phyloP scores from a whole-genome alignment of 2,329 filamentous ascomycete genomes.

The Sordariomycetes sp. region DNA sequence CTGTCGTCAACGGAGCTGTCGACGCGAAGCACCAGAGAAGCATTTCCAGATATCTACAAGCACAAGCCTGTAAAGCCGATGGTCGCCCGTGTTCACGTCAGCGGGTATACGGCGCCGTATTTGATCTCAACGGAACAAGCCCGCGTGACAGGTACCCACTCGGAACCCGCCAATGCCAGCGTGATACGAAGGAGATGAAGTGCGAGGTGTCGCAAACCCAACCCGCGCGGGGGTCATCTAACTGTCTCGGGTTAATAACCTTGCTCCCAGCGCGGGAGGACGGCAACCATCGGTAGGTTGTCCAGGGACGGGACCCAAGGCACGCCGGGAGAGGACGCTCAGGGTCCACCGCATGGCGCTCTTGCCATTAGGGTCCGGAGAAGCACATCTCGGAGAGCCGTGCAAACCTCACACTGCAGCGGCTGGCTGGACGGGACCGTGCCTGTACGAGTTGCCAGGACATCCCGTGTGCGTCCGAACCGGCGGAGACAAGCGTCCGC shows the following conservation, averaged over 20 bases:
- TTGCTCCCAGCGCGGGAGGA: neutral
- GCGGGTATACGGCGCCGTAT: too few relatives aligned
- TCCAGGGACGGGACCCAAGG: neutral
- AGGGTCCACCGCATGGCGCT: neutral
- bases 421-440: neutral
- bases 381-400: neutral
- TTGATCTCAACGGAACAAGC: too few relatives aligned
- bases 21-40: too few relatives aligned
- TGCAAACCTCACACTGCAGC: neutral
- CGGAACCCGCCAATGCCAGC: neutral
- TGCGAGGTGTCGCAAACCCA: neutral
- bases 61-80: too few relatives aligned
- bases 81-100: too few relatives aligned
- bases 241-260: neutral
- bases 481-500: neutral
- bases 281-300: neutral
- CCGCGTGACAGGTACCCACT: neutral
- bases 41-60: too few relatives aligned
- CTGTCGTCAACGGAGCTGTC: too few relatives aligned
- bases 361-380: neutral
- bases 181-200: neutral
- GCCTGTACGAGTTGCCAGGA: neutral
- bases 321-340: neutral
- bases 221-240: neutral
- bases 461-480: neutral